Base-by-base conservation (phyloP, 495 filamentous ascomycete genomes). In the Evansstolkia leycettana region DNA sequence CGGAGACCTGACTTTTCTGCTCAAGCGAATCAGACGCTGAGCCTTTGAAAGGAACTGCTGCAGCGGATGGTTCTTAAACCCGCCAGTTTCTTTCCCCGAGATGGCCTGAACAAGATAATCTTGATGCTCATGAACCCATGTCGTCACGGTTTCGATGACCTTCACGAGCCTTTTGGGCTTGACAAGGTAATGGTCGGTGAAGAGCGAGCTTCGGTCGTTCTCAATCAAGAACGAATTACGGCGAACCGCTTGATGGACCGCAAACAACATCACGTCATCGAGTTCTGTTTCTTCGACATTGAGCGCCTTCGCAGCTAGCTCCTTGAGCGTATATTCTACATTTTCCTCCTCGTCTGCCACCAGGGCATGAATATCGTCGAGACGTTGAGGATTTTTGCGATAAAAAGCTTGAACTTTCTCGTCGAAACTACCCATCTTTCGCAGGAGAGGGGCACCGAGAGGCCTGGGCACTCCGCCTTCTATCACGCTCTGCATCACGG, bases 31-130 rank as follows among this genome's bases (percentile, higher is more conserved):
- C 15, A 82, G 47, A 4, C 54, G 53, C 28, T 68, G 75, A 19
- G 81, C 80, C 37, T 82, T 80, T 3, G 54, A 34, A 8, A 85
- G 41, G 48, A 96, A 94, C 2, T 47, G 37, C 16, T 68, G 47
- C 15, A 81, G 46, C 2, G 60, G 64, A 39, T 66, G 60, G 7
- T 48, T 42, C 28, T 39, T 47, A 7, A 50, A 33, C 12, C 40
- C 39, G 0, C 36, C 34, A 4, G 29, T 18, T 1, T 38, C 38
- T 36, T 57, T 51, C 7, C 36, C 39, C 31, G 41, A 42, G n/a
- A 46, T 37, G 12, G 56, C 48, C 8, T 43, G 50, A 30, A 59
- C 33, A 3, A 62, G 39, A 26, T 55, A 47, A 23, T 75, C 63
- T 38, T 76, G 68, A 41, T 73, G 76, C 29, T 72, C 65, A 20